Conservation (phyloP, 2,329 filamentous ascomycete genomes). For the Venturia nashicola region DNA sequence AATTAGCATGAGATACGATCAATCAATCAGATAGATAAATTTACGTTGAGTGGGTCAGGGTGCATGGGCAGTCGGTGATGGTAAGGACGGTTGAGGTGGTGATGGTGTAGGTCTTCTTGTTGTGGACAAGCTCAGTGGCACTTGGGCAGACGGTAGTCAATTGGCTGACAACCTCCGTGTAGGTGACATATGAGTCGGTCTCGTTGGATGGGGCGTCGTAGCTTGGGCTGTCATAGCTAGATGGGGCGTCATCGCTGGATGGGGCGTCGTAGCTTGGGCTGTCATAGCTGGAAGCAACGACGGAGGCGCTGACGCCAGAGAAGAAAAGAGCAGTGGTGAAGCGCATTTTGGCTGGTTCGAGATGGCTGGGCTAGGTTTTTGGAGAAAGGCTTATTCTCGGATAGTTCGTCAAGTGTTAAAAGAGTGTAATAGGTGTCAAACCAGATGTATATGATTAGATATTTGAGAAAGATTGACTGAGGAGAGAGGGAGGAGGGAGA, state of each 20-base stretch:
- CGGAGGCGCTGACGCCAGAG: slow-evolving; percentile 17
- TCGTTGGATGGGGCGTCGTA: slow-evolving; percentile 11
- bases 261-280: slow-evolving; percentile 10
- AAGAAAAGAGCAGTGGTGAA: slow-evolving; percentile 21
- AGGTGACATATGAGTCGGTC: slow-evolving; percentile 13
- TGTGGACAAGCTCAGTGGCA: slow-evolving; percentile 17
- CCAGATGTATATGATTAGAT: slow-evolving; percentile 14
- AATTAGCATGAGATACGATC: not conserved
- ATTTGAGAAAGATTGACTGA: not conserved
- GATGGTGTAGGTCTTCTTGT: slow-evolving; percentile 22
- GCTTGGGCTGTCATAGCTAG: not conserved
- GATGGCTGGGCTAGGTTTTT: slow-evolving; percentile 12
- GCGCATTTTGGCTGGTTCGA: slow-evolving; percentile 26
- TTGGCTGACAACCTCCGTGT: slow-evolving; percentile 17
- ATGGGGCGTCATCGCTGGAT: not conserved
- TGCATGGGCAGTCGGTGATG: slow-evolving; percentile 19
- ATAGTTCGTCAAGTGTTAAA: slow-evolving; percentile 18
- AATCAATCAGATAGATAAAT: slow-evolving; percentile 8
- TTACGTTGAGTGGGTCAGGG: slow-evolving; percentile 15
- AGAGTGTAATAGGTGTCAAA: slow-evolving; percentile 29
- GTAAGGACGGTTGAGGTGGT: slow-evolving; percentile 12
- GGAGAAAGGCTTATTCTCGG: slow-evolving; percentile 12
- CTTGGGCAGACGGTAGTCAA: slow-evolving; percentile 19
- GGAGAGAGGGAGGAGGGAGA: not conserved
- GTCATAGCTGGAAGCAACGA: not conserved